Percentiles rank a stretch among this genome's conserved stretches.
Conservation (phyloP, 2,329 filamentous ascomycete species). For the Fusarium kyushuense region DNA sequence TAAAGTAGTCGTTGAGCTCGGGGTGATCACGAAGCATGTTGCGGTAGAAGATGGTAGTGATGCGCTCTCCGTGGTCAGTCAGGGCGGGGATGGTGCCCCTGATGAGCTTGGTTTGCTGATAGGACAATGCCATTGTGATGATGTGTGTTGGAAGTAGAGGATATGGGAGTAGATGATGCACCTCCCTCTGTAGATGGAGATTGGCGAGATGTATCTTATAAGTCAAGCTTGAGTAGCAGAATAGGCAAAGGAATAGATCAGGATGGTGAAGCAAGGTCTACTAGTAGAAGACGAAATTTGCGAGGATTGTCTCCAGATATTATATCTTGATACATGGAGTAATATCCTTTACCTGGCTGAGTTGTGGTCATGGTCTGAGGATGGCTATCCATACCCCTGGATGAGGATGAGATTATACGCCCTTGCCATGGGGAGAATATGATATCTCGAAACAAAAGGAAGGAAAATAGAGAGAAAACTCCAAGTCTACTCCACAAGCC, state of each 20-base stretch:
- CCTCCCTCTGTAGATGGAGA: background rate
- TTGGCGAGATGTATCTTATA: constrained; percentile 3
- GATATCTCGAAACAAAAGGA: constrained; percentile 10
- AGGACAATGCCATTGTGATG: constrained; percentile 57
- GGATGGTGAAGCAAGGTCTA: constrained; percentile 16
- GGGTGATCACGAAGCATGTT: constrained; percentile 75
- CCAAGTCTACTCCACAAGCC: constrained; percentile 46
- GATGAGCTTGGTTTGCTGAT: constrained; percentile 72
- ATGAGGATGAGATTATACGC: constrained; percentile 25
- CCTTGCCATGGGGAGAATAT: constrained; percentile 27
- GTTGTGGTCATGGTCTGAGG: constrained; percentile 6
- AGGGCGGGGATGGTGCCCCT: constrained; percentile 78
- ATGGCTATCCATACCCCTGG: constrained; percentile 7
- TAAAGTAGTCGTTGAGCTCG: constrained; percentile 77
- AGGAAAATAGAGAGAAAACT: constrained; percentile 18
- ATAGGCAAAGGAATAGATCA: constrained; percentile 11
- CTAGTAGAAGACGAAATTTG: background rate
- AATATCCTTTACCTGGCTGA: background rate
- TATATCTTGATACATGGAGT: constrained; percentile 39
- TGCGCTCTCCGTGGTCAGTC: constrained; percentile 73
- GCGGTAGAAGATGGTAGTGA: constrained; percentile 79
- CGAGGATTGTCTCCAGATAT: constrained; percentile 36
- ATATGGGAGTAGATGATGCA: constrained; percentile 3
- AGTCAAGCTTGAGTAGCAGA: constrained; percentile 1
- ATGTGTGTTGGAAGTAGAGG: background rate